These are phyloP conservation scores for Neurospora discreta DNA, from an alignment of 495 filamentous ascomycete species.

Conservation along the genomic window DNA sequence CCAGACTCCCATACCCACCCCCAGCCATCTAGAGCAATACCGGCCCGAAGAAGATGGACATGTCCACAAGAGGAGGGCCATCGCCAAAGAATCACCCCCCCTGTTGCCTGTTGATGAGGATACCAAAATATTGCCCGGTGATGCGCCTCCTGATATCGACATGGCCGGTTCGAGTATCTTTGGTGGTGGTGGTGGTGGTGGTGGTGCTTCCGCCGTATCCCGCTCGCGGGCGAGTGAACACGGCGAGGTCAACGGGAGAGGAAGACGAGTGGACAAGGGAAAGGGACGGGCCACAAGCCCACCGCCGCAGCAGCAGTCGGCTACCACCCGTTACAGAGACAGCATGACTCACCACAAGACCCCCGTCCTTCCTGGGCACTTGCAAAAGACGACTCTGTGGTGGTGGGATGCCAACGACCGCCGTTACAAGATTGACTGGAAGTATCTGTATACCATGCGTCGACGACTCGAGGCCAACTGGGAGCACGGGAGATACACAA, in stretches of 20 bases:
- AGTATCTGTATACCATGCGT: slow-evolving; percentile 82
- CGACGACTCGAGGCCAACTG: slow-evolving; percentile 82
- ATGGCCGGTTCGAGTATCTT: slow-evolving; percentile 24
- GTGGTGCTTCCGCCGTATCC: no score
- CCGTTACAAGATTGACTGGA: slow-evolving; percentile 59
- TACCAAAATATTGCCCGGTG: slow-evolving; percentile 34
- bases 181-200: slow-evolving; percentile 8
- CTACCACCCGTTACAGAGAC: neutral
- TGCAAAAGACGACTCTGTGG: slow-evolving; percentile 31
- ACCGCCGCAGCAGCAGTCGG: neutral
- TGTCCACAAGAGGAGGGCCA: slow-evolving; percentile 34
- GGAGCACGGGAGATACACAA: slow-evolving; percentile 66
- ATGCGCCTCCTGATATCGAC: slow-evolving; percentile 22
- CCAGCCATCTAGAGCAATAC: slow-evolving; percentile 17
- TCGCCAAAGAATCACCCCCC: slow-evolving; percentile 15
- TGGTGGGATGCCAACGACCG: slow-evolving; percentile 28
- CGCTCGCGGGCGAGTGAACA: neutral
- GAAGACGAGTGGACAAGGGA: slow-evolving; percentile 18
- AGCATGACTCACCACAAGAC: neutral
- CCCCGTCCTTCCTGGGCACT: slow-evolving; percentile 1
- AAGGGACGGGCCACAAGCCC: slow-evolving; percentile 17
- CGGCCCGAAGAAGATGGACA: slow-evolving; percentile 29
- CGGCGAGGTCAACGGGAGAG: neutral
- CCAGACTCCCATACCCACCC: slow-evolving; percentile 10
- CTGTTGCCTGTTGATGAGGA: slow-evolving; percentile 27